These are phyloP conservation scores for Penicillium sp. DNA, from an alignment of 2,329 filamentous ascomycete species.

Conservation along the genomic window DNA sequence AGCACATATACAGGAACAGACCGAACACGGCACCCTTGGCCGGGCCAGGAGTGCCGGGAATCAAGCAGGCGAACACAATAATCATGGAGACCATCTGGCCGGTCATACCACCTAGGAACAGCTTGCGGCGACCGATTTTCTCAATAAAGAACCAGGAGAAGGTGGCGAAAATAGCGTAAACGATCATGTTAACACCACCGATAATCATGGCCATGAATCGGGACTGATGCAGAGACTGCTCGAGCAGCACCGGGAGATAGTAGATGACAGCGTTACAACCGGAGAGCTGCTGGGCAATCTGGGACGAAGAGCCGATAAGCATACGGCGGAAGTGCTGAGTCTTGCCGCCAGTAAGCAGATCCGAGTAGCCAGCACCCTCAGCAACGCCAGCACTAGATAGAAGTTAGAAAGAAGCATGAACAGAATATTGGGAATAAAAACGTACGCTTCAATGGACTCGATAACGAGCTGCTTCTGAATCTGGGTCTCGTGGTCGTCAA, in stretches of 20 bases:
- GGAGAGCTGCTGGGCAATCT: constrained; percentile 48
- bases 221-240: constrained; percentile 41
- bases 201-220: constrained; percentile 48
- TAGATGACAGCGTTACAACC: constrained; percentile 52
- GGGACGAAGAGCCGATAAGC: constrained; percentile 38
- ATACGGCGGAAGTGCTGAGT: constrained; percentile 41
- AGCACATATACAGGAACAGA: constrained; percentile 65
- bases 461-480: constrained; percentile 62
- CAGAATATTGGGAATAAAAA: constrained; percentile 4
- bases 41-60: constrained; percentile 23
- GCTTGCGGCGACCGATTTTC: constrained; percentile 45
- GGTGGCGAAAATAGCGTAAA: constrained; percentile 39
- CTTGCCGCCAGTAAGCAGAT: constrained; percentile 37
- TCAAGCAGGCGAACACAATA: constrained; percentile 40
- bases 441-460: constrained; percentile 60
- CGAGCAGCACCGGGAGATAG: constrained; percentile 48
- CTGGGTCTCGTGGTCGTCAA: constrained; percentile 55
- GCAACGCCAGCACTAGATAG: constrained; percentile 52
- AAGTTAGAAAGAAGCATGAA: background rate
- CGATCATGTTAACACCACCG: constrained; percentile 51
- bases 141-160: constrained; percentile 50
- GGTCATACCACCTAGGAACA: constrained; percentile 38
- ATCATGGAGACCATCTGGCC: constrained; percentile 40
- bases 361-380: constrained; percentile 46
- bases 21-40: constrained; percentile 51